Evolutionary conservation across 2,329 filamentous ascomycete species (phyloP).

Genomic region (Aspergillus tubingensis): DNA sequence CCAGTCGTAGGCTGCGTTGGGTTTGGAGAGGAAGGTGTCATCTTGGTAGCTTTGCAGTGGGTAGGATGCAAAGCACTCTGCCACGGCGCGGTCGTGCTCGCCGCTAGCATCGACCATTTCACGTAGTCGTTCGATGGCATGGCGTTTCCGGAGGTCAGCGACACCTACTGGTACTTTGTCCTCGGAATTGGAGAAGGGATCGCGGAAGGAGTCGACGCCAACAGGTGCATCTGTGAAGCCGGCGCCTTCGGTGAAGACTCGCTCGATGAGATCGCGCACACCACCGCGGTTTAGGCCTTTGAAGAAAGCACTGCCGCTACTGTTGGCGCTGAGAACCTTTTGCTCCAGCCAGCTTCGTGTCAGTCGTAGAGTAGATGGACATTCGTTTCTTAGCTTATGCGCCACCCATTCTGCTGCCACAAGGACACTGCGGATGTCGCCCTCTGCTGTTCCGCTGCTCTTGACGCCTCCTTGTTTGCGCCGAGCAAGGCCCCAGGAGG

Average conservation of each 20-base stretch:
- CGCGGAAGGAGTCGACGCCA: conserved; percentile 40
- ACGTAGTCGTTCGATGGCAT: conserved; percentile 59
- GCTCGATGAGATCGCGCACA: conserved; percentile 65
- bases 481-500: conserved; percentile 64
- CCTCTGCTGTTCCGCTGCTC: conserved; percentile 47
- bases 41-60: conserved; percentile 89
- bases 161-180: conserved; percentile 53
- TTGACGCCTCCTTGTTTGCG: conserved; percentile 55
- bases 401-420: conserved; percentile 68
- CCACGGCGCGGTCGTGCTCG: conserved; percentile 63
- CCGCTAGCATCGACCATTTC: conserved; percentile 65
- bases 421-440: conserved; percentile 65
- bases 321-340: conserved; percentile 55
- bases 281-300: conserved; percentile 64
- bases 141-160: conserved; percentile 60
- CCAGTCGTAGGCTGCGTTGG: conserved; percentile 87
- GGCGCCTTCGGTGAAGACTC: conserved; percentile 66
- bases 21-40: conserved; percentile 86
- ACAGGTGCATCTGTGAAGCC: conserved; percentile 55
- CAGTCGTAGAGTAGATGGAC: conserved; percentile 44
- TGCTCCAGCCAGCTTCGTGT: conserved; percentile 64
- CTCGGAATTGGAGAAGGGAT: conserved; percentile 31
- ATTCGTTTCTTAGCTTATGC: conserved; percentile 55
- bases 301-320: conserved; percentile 55
- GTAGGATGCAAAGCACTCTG: conserved; percentile 81